A percentile compares a stretch with the other conserved stretches of the same genome.
Evolutionary conservation across 495 filamentous ascomycete genomes (phyloP).

Genomic region (Xylaria sp.): DNA sequence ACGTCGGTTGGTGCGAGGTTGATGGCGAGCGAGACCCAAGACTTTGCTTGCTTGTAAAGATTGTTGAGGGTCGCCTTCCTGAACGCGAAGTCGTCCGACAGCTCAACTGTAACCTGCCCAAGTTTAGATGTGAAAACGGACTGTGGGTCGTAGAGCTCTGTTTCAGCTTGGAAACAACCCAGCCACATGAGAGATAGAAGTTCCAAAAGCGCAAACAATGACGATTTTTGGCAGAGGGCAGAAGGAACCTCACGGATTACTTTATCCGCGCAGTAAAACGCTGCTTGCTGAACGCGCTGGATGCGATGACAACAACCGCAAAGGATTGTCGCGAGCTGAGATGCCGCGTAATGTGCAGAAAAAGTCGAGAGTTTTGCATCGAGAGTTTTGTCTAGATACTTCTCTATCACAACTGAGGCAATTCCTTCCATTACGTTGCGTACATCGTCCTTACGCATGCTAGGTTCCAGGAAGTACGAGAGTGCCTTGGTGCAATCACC

Average conservation of each 20-base stretch:
- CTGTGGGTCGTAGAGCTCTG: slow-evolving; percentile 89
- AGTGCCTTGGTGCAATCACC: slow-evolving; percentile 89
- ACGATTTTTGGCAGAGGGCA: slow-evolving; percentile 84
- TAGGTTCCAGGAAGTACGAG: slow-evolving; percentile 90
- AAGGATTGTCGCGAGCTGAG: slow-evolving; percentile 84
- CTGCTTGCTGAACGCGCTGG: slow-evolving; percentile 83
- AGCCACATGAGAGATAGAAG: slow-evolving; percentile 92
- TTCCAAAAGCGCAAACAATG: slow-evolving; percentile 90
- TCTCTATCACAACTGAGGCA: slow-evolving; percentile 71
- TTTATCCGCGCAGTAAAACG: slow-evolving; percentile 78
- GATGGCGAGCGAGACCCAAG: slow-evolving; percentile 80
- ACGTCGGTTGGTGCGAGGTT: slow-evolving; percentile 91
- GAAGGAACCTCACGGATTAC: slow-evolving; percentile 87
- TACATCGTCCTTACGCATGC: slow-evolving; percentile 77
- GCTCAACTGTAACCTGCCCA: slow-evolving; percentile 79
- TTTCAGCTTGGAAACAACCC: slow-evolving; percentile 91
- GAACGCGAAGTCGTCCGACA: slow-evolving; percentile 87
- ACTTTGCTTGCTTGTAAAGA: slow-evolving; percentile 77
- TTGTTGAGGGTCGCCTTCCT: slow-evolving; percentile 76
- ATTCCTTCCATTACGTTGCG: slow-evolving; percentile 87
- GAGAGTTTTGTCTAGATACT: slow-evolving; percentile 75
- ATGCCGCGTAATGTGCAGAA: slow-evolving; percentile 83
- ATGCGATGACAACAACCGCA: slow-evolving; percentile 91
- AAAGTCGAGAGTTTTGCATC: slow-evolving; percentile 74
- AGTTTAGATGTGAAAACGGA: slow-evolving; percentile 76